A percentile compares a stretch with the other conserved stretches of the same genome.
These are phyloP conservation scores for Rhodamnia argentea DNA, from an alignment of 345 rosid genomes.

Conservation along the genomic window DNA sequence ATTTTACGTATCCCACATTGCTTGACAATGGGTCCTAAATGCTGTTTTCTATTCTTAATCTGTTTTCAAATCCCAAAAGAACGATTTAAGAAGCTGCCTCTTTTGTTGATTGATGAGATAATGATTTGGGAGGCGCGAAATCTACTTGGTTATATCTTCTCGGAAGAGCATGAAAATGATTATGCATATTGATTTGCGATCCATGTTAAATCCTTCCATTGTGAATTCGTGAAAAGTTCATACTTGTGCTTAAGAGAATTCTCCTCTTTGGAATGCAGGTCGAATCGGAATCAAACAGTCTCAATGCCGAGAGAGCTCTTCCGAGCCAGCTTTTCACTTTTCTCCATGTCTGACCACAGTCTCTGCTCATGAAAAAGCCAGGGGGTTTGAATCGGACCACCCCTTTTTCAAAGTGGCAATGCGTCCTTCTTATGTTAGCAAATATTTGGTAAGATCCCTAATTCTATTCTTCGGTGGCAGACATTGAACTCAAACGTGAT, in stretches of 20 bases:
- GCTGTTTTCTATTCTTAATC: not conserved
- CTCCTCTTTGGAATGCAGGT: not conserved
- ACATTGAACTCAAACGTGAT: not conserved
- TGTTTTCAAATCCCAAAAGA: not conserved
- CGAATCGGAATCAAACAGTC: not conserved
- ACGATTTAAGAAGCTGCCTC: not conserved
- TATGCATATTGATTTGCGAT: not conserved
- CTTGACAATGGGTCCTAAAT: no score
- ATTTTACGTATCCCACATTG: no score
- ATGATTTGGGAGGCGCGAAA: not conserved
- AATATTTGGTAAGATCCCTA: not conserved
- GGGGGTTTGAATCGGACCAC: not conserved
- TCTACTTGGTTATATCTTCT: not conserved
- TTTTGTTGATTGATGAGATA: no score
- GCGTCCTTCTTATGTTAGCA: not conserved
- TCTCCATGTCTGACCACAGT: not conserved
- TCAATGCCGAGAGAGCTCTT: not conserved
- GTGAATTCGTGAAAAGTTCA: not conserved
- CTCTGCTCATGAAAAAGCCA: not conserved
- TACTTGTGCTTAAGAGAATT: not conserved
- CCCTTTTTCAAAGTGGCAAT: not conserved
- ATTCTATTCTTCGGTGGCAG: not conserved
- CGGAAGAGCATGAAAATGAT: not conserved
- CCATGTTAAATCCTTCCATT: not conserved
- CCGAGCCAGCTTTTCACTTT: not conserved